Conservation (phyloP, 148 eudicot species). For the Talinum fruticosum region DNA sequence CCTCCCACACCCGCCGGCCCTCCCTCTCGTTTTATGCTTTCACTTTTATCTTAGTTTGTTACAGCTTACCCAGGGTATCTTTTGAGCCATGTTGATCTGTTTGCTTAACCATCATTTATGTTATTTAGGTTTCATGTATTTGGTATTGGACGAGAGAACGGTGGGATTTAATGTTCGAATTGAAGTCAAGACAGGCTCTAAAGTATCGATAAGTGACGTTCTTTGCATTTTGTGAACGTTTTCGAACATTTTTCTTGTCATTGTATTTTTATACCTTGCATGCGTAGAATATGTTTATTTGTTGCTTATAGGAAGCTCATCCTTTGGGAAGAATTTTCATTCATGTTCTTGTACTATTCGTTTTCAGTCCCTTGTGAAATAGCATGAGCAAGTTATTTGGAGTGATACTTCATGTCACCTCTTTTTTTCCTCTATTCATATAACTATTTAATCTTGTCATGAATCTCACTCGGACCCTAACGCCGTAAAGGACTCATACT, state of each 20-base stretch:
- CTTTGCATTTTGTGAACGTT: conserved; percentile 6
- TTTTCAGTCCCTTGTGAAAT: too few species aligned
- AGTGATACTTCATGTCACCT: background rate
- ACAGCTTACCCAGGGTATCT: background rate
- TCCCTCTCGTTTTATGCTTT: background rate
- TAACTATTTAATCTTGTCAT: background rate
- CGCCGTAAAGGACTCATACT: background rate
- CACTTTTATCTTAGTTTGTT: too few species aligned
- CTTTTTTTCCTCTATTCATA: background rate
- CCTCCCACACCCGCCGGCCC: too few species aligned
- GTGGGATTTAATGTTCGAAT: conserved; percentile 76
- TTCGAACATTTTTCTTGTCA: background rate
- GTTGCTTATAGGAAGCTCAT: conserved; percentile 6
- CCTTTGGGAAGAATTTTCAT: background rate
- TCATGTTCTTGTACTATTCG: background rate
- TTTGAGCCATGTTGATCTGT: background rate
- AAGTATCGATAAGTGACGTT: conserved; percentile 50
- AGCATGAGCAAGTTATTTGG: background rate
- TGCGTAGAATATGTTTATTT: background rate
- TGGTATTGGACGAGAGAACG: conserved; percentile 76
- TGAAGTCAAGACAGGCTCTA: conserved; percentile 65
- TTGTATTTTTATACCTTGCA: background rate
- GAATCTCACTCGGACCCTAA: too few species aligned
- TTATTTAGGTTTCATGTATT: conserved; percentile 83
- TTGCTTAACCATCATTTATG: background rate